Base-by-base conservation (phyloP, 176 grass and related monocot genomes). In the Urochloa ruziziensis region DNA sequence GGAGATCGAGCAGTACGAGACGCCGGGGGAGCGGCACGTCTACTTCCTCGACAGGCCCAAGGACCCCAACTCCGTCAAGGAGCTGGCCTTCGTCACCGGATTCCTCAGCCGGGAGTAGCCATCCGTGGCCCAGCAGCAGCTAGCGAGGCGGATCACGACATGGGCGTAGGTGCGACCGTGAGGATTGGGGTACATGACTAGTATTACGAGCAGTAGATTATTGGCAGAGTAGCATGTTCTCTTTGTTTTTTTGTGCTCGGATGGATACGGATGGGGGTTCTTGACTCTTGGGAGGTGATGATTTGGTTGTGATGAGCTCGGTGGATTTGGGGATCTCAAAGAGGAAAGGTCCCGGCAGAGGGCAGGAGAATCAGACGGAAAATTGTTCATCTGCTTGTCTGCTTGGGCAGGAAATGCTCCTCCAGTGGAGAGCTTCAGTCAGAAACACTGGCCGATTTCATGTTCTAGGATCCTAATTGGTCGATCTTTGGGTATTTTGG, bases 1-100 rank as follows among this genome's bases (percentile, higher is more conserved):
- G 16, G 76, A 84, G 70, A 43, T 86, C 35, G 82, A 91, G 79
- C 42, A 67, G 72, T 86, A 84, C 83, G 89, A 95, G 84, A 87
- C 92, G 1, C 64, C 66, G 60, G 96, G 91, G 44, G 84, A 93
- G 84, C 74, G 73, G 21, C 96, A 98, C 74, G 82, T 83, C 48
- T 95, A 91, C 81, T 93, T 89, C 84, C 43, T 98, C 10, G 67
- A 83, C 27, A 65, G 77, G 51, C 86, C 87, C 10, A 35, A 32
- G 16, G 79, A 70, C 74, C 80, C 80, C 44, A 83, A 91, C 32
- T 87, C 90, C 32, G 47, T 79, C 62, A 89, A 80, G 86, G 88
- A 92, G 88, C 77, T 89, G 29, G 84, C 66, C 1, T 80, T 87
- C 71, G 73, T 90, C 24, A 52, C 78, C 32, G 78, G 39, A 1